Base-by-base conservation (phyloP, 805 yeast genomes). In the Wickerhamomyces pijperi region DNA sequence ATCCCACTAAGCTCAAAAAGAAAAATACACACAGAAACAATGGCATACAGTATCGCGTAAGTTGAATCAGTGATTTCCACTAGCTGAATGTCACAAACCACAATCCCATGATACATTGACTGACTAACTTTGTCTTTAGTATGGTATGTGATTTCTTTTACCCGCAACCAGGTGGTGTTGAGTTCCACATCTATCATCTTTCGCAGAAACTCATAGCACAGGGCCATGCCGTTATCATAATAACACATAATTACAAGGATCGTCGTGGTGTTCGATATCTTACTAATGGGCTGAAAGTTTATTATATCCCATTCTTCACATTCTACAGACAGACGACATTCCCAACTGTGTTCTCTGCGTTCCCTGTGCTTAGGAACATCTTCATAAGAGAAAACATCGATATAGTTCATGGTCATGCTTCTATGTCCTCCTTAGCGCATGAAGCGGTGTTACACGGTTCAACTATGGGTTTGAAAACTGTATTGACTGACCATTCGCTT, bases 161-260 rank as follows among this genome's bases (percentile, higher is more conserved):
- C 61, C 99, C 99, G 11, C 98, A 92, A 56, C 82, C 97, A 0
- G 99, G 99, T 3, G 99, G 99, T 9, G 94, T 92, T 2, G 99
- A 92, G 58, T 77, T 90, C 45, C 98, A 92, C 56, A 83, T 90
- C 15, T 86, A 85, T 58, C 97, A 92, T 57, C 61, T 92, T 19
- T 79, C 97, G 0, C 94, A 86, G 58, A 76, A 80, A 51, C 71
- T 88, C 39, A 79, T 85, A 9, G 74, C 73, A 17, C 60, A 78
- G 32, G 97, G 96, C 8, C 96, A 88, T 54, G 74, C 83, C 4
- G 97, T 90, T 11, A 62, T 88, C 5, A 74, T 92, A 19, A 71
- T 92, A 25, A 87, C 98, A 9, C 99, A 92, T 58, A 78, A 86
- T 17, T 88, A 92, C 53, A 85, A 82, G 1, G 72, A 81, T 42